Evolutionary conservation across 163 green algal species (phyloP).

Genomic region (Picocystis sp.): DNA sequence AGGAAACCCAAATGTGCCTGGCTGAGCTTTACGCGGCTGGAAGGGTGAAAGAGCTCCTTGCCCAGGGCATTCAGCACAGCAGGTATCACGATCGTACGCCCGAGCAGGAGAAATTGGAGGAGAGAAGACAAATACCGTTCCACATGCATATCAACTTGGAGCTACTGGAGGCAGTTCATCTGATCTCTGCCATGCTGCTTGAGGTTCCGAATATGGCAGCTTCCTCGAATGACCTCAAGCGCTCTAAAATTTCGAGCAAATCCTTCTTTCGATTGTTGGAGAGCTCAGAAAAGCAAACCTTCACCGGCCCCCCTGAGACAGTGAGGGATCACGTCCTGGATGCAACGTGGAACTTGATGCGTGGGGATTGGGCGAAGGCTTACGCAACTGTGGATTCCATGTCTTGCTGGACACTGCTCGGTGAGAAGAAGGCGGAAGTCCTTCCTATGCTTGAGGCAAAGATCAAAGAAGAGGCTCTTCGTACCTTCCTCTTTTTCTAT

Average conservation of each 20-base stretch:
- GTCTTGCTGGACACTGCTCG: conserved; percentile 32
- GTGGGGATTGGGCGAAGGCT: conserved; percentile 42
- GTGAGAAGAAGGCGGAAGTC: conserved; percentile 34
- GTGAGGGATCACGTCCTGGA: conserved; percentile 94
- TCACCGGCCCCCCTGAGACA: conserved; percentile 86
- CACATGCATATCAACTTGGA: conserved; percentile 99
- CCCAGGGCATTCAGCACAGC: conserved; percentile 42
- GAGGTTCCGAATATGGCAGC: conserved; percentile 71
- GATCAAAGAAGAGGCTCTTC: conserved; percentile 71
- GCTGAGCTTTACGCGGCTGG: conserved; percentile 76
- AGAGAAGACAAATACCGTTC: conserved; percentile 94
- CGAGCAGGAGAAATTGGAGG: conserved; percentile 93
- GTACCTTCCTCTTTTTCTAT: conserved; percentile 86
- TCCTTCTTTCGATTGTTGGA: conserved; percentile 81
- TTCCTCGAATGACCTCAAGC: conserved; percentile 33
- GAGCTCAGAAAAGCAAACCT: conserved; percentile 82
- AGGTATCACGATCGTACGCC: conserved; percentile 68
- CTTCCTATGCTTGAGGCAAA: conserved; percentile 34
- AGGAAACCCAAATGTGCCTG: conserved; percentile 72
- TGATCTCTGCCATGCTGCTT: conserved; percentile 87
- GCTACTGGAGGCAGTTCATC: conserved; percentile 79
- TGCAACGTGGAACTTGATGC: conserved; percentile 52
- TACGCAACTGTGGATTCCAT: neutral
- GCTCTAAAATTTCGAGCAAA: conserved; percentile 58
- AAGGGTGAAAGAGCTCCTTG: conserved; percentile 92